Evolutionary conservation across 306 rosid genomes (phyloP).

Genomic region (Sicyos edulis): DNA sequence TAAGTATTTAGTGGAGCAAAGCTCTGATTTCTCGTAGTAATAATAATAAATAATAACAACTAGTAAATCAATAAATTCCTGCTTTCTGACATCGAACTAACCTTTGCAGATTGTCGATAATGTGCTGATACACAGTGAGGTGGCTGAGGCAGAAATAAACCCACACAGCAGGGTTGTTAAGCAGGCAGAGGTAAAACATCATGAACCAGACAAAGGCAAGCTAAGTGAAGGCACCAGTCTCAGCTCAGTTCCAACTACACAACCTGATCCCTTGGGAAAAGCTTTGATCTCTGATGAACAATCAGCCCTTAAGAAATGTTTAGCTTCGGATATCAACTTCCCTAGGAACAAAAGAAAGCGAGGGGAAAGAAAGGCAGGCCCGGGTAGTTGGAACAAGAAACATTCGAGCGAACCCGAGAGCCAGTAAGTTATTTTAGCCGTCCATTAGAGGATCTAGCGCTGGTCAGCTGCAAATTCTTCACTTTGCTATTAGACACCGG

Average conservation of each 20-base stretch:
- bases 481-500: not conserved
- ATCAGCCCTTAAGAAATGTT: slow-evolving; percentile 43
- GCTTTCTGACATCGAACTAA: not conserved
- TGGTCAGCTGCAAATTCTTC: slow-evolving; percentile 5
- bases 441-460: not conserved
- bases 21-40: too few species aligned
- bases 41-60: too few species aligned
- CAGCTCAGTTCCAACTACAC: slow-evolving; percentile 31
- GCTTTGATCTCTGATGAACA: slow-evolving; percentile 40
- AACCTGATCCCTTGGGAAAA: slow-evolving; percentile 26
- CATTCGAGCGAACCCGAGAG: slow-evolving; percentile 69
- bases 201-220: slow-evolving; percentile 33
- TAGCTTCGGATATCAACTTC: slow-evolving; percentile 47
- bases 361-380: slow-evolving; percentile 50
- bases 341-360: slow-evolving; percentile 66
- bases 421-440: slow-evolving; percentile 31
- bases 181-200: not conserved
- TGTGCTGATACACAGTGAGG: slow-evolving; percentile 46
- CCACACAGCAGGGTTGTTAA: slow-evolving; percentile 14
- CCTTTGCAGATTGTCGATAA: slow-evolving; percentile 58
- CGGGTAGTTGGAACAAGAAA: slow-evolving; percentile 38
- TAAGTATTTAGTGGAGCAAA: too few species aligned
- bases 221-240: slow-evolving; percentile 35
- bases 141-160: slow-evolving; percentile 40
- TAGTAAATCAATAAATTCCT: not conserved